These are phyloP conservation scores for Didymella segeticola DNA, from an alignment of 2,329 filamentous ascomycete genomes.

Conservation along the genomic window DNA sequence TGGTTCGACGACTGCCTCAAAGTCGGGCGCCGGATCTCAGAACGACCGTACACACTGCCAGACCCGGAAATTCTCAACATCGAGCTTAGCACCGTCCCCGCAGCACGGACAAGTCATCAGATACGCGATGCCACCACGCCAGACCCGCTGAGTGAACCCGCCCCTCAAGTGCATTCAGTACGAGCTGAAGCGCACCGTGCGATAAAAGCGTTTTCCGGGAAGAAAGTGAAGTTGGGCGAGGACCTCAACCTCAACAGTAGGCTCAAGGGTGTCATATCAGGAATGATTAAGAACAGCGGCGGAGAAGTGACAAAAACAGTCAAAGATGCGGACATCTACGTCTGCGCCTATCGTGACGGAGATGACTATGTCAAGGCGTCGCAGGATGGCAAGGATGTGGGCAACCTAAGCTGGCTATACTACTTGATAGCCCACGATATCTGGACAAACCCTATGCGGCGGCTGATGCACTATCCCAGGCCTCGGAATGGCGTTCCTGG, in stretches of 20 bases:
- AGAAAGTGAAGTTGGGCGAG: conserved; percentile 75
- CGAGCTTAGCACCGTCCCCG: conserved; percentile 35
- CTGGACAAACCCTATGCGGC: conserved; percentile 84
- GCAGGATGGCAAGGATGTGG: conserved; percentile 79
- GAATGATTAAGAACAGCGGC: conserved; percentile 74
- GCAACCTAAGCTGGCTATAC: conserved; percentile 93
- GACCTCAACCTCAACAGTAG: conserved; percentile 76
- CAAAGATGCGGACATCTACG: conserved; percentile 77
- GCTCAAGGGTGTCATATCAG: conserved; percentile 70
- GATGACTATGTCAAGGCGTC: conserved; percentile 78
- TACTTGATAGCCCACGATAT: conserved; percentile 86
- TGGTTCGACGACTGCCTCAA: conserved; percentile 98
- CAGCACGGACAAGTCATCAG: conserved; percentile 57
- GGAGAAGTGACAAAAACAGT: conserved; percentile 72
- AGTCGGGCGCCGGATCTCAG: conserved; percentile 88
- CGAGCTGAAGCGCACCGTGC: conserved; percentile 35
- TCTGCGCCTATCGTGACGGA: conserved; percentile 88
- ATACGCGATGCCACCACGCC: conserved; percentile 46
- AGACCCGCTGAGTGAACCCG: conserved; percentile 34
- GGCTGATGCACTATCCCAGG: conserved; percentile 88
- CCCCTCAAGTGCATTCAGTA: conserved; percentile 26
- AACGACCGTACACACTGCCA: conserved; percentile 83
- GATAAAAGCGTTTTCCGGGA: conserved; percentile 73
- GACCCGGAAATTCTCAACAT: conserved; percentile 76
- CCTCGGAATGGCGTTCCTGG: conserved; percentile 78